Conservation (phyloP, 352 stramenopile genomes). For the Globisporangium echinulatum region DNA sequence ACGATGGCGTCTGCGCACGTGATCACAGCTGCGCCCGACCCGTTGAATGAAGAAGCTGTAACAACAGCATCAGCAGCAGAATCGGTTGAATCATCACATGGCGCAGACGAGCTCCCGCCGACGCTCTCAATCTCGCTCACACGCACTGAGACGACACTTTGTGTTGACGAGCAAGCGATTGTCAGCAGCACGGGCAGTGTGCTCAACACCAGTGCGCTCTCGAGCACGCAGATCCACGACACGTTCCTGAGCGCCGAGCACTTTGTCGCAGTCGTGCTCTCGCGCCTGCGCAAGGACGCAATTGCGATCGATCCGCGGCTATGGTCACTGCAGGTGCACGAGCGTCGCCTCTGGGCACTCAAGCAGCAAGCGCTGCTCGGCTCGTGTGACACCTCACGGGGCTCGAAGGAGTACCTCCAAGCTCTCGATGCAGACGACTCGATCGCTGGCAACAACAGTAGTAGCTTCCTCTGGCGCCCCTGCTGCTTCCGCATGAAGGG, state of each 20-base stretch:
- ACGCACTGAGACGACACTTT: constrained; percentile 5
- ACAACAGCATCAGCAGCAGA: too few relatives aligned
- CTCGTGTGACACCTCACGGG: constrained; percentile 49
- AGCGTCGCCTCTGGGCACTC: too few relatives aligned
- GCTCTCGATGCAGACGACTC: constrained; percentile 2
- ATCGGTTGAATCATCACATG: neutral
- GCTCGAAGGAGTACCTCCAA: constrained; percentile 35
- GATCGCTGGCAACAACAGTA: neutral
- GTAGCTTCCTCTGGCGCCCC: constrained; percentile 12
- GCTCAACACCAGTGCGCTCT: neutral
- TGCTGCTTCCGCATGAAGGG: constrained; percentile 41
- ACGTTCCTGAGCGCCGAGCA: constrained; percentile 30
- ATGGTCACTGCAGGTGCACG: too few relatives aligned
- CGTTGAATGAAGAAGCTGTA: too few relatives aligned
- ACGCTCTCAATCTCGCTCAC: constrained; percentile 7
- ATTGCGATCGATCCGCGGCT: constrained; percentile 26
- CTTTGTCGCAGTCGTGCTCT: constrained; percentile 51
- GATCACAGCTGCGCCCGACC: too few relatives aligned
- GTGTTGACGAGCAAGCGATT: neutral
- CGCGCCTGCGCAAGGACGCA: constrained; percentile 42
- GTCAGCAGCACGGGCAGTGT: neutral
- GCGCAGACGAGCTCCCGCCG: constrained; percentile 2
- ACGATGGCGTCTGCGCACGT: neutral
- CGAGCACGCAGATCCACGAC: constrained; percentile 9
- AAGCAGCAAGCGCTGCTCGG: constrained; percentile 17